Evolutionary conservation across 495 filamentous ascomycete genomes (phyloP).

Genomic region (Neurospora pannonica): DNA sequence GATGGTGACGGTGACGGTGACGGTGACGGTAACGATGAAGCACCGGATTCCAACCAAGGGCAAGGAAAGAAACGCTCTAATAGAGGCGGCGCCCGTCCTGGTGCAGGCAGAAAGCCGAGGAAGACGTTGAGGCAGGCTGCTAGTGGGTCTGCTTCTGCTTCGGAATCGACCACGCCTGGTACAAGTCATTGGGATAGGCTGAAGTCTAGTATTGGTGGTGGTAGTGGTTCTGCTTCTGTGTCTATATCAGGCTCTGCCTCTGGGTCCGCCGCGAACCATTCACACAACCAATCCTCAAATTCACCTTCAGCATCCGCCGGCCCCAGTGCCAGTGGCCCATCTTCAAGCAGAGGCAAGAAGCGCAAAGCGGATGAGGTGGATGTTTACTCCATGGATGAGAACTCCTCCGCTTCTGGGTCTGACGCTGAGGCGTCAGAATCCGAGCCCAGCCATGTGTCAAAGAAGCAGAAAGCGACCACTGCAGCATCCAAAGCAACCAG

Average conservation of each 20-base stretch:
- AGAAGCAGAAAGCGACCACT: neutral
- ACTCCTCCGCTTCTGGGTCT: neutral
- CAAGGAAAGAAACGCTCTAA: constrained; percentile 19
- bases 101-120: constrained; percentile 23
- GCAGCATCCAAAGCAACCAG: neutral
- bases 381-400: neutral
- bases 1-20: neutral
- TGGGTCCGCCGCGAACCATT: neutral
- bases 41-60: neutral
- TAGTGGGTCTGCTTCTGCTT: neutral
- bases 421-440: neutral
- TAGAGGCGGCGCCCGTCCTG: constrained; percentile 23
- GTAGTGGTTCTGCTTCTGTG: neutral
- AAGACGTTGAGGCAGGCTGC: neutral
- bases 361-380: constrained; percentile 1
- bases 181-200: neutral
- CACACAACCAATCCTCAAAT: neutral
- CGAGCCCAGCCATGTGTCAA: too few relatives aligned
- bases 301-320: neutral
- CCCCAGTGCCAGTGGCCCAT: neutral
- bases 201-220: constrained; percentile 1
- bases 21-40: neutral
- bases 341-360: constrained; percentile 2
- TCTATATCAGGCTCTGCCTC: neutral
- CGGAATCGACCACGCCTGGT: constrained; percentile 5